phyloP scores from a whole-genome alignment of 805 yeast species.

The Teunomyces funiuensis region DNA sequence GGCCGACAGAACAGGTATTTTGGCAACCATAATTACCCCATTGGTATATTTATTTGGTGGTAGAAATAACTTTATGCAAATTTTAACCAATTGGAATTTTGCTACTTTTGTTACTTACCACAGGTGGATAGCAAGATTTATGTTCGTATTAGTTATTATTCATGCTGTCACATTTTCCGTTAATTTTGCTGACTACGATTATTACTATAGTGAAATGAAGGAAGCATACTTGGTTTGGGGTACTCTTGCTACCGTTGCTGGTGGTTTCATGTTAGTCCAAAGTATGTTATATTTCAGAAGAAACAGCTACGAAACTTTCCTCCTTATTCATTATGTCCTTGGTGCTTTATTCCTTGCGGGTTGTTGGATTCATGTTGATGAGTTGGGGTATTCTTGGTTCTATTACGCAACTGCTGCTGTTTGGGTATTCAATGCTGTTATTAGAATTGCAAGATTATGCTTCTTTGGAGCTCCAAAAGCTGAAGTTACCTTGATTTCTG shows the following conservation, averaged over 20 bases:
- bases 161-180: conserved; percentile 18
- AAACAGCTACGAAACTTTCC: conserved; percentile 50
- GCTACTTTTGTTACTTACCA: conserved; percentile 18
- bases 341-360: conserved; percentile 48
- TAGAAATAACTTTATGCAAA: conserved; percentile 17
- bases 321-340: conserved; percentile 53
- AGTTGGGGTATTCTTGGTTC: conserved; percentile 29
- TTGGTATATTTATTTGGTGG: conserved; percentile 19
- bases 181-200: conserved; percentile 3
- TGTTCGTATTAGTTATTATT: conserved; percentile 14
- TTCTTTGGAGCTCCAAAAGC: conserved; percentile 41
- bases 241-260: conserved; percentile 28
- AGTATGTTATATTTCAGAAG: conserved; percentile 45
- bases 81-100: conserved; percentile 10
- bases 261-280: conserved; percentile 41
- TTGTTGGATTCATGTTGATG: conserved; percentile 45
- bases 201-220: conserved; percentile 15
- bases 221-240: conserved; percentile 29
- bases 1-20: conserved; percentile 54
- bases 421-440: conserved; percentile 37
- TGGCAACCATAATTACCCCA: conserved; percentile 32
- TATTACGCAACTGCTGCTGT: conserved; percentile 32
- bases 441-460: conserved; percentile 26
- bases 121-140: conserved; percentile 19
- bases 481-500: conserved; percentile 27